phyloP scores from a whole-genome alignment of 768 basidiomycete species.

The Fistulinella prunicolor region DNA sequence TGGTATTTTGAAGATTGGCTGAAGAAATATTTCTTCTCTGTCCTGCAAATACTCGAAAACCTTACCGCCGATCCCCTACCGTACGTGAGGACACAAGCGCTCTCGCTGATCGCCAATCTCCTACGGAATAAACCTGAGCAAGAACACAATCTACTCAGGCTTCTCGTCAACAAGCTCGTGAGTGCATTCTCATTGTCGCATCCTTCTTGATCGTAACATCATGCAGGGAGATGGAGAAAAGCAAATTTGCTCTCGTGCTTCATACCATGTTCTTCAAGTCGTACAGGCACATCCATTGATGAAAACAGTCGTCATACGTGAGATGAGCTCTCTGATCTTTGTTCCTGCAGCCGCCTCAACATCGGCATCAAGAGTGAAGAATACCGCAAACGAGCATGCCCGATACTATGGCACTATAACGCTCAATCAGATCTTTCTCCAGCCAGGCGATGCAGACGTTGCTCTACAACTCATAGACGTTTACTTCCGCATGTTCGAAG shows the following conservation, averaged over 20 bases:
- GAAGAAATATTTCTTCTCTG: slow-evolving; percentile 93
- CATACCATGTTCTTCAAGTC: slow-evolving; percentile 84
- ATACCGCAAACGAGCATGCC: slow-evolving; percentile 60
- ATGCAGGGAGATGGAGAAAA: slow-evolving; percentile 84
- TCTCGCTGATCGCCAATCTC: slow-evolving; percentile 74
- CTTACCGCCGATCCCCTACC: slow-evolving; percentile 82
- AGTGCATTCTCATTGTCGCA: slow-evolving; percentile 20
- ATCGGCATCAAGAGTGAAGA: slow-evolving; percentile 24
- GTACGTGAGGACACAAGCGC: slow-evolving; percentile 84
- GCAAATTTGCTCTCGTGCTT: slow-evolving; percentile 83
- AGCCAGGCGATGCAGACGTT: slow-evolving; percentile 63
- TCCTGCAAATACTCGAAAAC: slow-evolving; percentile 86
- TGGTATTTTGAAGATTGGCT: slow-evolving; percentile 98
- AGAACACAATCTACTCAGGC: slow-evolving; percentile 89
- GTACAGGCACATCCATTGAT: slow-evolving; percentile 90
- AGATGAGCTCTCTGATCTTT: slow-evolving; percentile 71
- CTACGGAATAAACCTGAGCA: slow-evolving; percentile 92
- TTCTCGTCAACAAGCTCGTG: slow-evolving; percentile 93
- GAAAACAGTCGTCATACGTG: slow-evolving; percentile 87
- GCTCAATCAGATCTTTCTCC: slow-evolving; percentile 87
- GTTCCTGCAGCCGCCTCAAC: slow-evolving; percentile 24
- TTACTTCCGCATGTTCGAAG: slow-evolving; percentile 94
- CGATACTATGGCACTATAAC: slow-evolving; percentile 93
- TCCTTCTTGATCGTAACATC: background rate
- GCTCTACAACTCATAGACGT: slow-evolving; percentile 79